Conservation (phyloP, 371 early-diverging fungal genomes). For the Mucor indicus region DNA sequence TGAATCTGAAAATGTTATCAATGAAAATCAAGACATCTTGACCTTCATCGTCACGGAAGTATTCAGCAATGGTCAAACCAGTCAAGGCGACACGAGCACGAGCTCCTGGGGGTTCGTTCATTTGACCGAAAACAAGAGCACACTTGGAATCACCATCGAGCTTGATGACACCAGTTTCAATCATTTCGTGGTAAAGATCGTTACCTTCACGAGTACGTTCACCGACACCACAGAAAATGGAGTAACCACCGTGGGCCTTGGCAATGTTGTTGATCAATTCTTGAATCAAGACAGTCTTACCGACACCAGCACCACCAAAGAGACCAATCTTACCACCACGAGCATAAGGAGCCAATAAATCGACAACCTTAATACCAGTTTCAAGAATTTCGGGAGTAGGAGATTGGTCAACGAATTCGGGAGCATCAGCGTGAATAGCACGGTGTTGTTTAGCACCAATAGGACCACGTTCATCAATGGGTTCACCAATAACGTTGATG, state of each 20-base stretch:
- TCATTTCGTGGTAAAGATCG: conserved; percentile 98
- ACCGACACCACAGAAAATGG: conserved; percentile 95
- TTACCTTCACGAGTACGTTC: conserved; percentile 98
- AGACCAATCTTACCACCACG: conserved; percentile 97
- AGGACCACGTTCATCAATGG: conserved; percentile 97
- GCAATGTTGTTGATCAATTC: conserved; percentile 97
- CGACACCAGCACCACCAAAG: conserved; percentile 97
- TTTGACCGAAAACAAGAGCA: conserved; percentile 96
- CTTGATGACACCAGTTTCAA: conserved; percentile 90
- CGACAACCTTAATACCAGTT: conserved; percentile 98
- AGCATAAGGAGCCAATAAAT: conserved; percentile 93
- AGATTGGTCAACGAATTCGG: conserved; percentile 94
- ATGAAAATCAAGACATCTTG: conserved; percentile 98
- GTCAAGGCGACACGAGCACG: conserved; percentile 98
- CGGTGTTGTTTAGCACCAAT: conserved; percentile 83
- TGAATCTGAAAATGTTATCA: conserved; percentile 95
- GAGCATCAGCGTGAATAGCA: conserved; percentile 91
- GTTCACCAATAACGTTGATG: conserved; percentile 94
- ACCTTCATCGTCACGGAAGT: conserved; percentile 98
- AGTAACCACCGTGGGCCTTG: conserved; percentile 97
- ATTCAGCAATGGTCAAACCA: conserved; percentile 96
- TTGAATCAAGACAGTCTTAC: conserved; percentile 96
- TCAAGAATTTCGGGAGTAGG: conserved; percentile 93
- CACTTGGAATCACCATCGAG: conserved; percentile 92
- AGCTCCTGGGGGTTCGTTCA: conserved; percentile 99